Conservation (phyloP, 305 asterid species). For the Rubia balearica region DNA sequence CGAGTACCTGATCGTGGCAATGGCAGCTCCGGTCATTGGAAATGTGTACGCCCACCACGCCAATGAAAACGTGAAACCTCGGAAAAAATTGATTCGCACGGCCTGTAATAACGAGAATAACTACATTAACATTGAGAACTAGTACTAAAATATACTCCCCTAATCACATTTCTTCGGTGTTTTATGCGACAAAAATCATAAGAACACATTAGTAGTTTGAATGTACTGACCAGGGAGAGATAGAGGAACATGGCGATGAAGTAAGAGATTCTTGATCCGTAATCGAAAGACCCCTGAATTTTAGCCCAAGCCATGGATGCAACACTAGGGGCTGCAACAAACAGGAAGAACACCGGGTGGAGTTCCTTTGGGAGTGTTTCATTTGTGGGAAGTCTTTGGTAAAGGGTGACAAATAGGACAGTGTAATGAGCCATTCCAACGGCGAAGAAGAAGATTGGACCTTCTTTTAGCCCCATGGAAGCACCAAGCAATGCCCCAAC, state of each 20-base stretch:
- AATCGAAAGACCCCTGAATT: slow-evolving; percentile 59
- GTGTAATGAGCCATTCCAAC: slow-evolving; percentile 75
- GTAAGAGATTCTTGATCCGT: slow-evolving; percentile 53
- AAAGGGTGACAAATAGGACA: slow-evolving; percentile 72
- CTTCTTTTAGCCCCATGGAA: slow-evolving; percentile 72
- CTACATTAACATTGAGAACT: neutral
- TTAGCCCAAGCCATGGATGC: slow-evolving; percentile 84
- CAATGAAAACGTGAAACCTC: slow-evolving; percentile 79
- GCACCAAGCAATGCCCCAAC: slow-evolving; percentile 90
- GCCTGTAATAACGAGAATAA: slow-evolving; percentile 38
- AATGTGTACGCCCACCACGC: slow-evolving; percentile 98
- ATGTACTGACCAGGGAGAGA: slow-evolving; percentile 47
- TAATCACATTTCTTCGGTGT: neutral
- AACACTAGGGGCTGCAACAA: slow-evolving; percentile 85
- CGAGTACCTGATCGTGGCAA: slow-evolving; percentile 67
- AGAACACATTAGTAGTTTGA: neutral
- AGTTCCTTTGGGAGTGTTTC: slow-evolving; percentile 80
- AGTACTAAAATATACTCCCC: neutral
- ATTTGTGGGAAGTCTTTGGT: slow-evolving; percentile 81
- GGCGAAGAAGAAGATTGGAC: slow-evolving; percentile 77
- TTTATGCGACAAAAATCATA: neutral
- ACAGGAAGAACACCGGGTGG: slow-evolving; percentile 83
- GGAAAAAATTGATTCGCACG: slow-evolving; percentile 67
- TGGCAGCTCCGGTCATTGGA: slow-evolving; percentile 82
- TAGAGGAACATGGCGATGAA: slow-evolving; percentile 77